Evolutionary conservation across 1,284 basidiomycete genomes (phyloP), one percentile per base, ranked within the genome.

Genomic region (Tetrapyrgos nigripes): DNA sequence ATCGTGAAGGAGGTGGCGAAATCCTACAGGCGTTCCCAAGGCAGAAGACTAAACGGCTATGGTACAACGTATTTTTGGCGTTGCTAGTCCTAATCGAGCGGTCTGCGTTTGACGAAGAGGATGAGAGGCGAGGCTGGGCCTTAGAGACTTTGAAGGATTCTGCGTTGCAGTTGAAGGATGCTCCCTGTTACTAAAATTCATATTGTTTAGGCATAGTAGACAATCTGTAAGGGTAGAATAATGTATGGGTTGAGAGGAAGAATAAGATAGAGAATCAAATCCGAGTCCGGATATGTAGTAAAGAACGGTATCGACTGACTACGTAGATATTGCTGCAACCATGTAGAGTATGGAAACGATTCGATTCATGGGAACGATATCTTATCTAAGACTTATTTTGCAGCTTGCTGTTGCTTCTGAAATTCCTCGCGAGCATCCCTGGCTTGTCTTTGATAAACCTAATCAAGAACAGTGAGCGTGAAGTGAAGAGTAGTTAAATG

Each of bases 21-120:
- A 70, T 69, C 3, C 69, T 82, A 24, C 74, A 84, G 9, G 66
- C 82, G n/a, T 86, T 88, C 58, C 71, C 79, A 5, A 74, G 86
- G 47, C 86, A 88, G 71, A 78, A 74, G 68, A 88, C 89, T 52
- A 92, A 92, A 71, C 74, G 87, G 59, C 61, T 86, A 44, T 91
- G 89, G 89, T 91, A 91, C 67, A 84, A 83, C n/a, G 67, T 89
- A 6, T 90, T 87, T 69, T 68, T 86, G 58, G 83, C 85, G 2
- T 66, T 90, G 46, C 64, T 83, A 1, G 74, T 84, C 14, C 66
- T 88, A 64, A 70, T 76, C 21, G 78, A 82, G 58, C 71, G 72
- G 29, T 60, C 66, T 9, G 50, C 26, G 10, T 8, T 24, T 23
- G 48, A 31, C 8, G 48, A 29, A 29, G 71, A 78, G 58, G 71